Base-by-base conservation (phyloP, 345 rosid species). In the Aegle marmelos region DNA sequence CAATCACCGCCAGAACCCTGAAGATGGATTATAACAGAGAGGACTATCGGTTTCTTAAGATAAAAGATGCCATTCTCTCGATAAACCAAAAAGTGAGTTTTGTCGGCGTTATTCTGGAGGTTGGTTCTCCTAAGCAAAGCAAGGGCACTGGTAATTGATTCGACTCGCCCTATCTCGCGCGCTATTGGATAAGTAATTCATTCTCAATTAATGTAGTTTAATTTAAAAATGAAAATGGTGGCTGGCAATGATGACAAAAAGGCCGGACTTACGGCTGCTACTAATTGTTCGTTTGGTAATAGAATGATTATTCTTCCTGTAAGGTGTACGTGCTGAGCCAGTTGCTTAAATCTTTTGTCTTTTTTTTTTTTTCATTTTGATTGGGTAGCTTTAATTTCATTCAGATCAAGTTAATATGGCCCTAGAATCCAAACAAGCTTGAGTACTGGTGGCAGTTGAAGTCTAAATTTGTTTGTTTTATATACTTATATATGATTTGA, bases 251-350 rank as follows among this genome's bases (percentile, higher is more conserved):
- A 91, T 85, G 94, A 91, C 72, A 77, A 69, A 86, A 89, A 89
- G 94, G 91, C 94, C 92, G 94, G 88, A 73, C 92, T 86, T 85
- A 91, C 91, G 83, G 87, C 92, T 88, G 91, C 94, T 73, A 70
- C 84, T 73, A 9, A 16, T n/a, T 17, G 25, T 19, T 62, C 77
- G 78, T 68, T 36, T 58, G 91, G 94, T 86, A 78, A 92, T 88
- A 89, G 92, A 61, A 72, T 91, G 94, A 89, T 82, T 80, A 83
- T 58, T 24, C 60, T 78, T 67, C 24, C 19, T 9, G 36, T n/a
- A 78, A 87, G 88, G 94, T 77, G 86, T 84, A 39, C 80, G 37
- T 72, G 79, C 94, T 87, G 94, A 91, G 91, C 89, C 57, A 53
- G 57, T 53, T 50, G 56, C 56, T 50, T 53, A 45, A 45, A 45